Base-by-base conservation (phyloP, 257 asterid genomes). In the Linaria vulgaris region DNA sequence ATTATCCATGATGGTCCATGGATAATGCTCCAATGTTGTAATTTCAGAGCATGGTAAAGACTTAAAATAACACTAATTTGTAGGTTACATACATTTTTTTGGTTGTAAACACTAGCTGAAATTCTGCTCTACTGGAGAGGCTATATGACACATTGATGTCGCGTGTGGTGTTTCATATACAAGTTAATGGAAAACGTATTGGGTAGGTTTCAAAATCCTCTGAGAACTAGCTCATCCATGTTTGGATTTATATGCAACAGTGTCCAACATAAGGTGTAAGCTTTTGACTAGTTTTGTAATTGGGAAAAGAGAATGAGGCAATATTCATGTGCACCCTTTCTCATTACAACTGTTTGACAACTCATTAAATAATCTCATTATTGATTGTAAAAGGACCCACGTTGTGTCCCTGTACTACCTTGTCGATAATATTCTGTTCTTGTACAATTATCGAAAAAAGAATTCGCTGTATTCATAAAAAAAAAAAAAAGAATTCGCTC, bases 311-410 rank as follows among this genome's bases (percentile, higher is more conserved):
- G 48, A 19, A 57, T 25, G 56, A 38, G 52, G 63, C 46, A 44
- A 34, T 21, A 55, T 12, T 56, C 49, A 31, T 30, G 39, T 25
- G 70, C 63, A 25, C 51, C 22, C 37, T 16, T 4, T 6, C 23
- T 19, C 59, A 15, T 34, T 57, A 31, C 15, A 25, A 66, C 63
- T 54, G 54, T 11, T 15, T 11, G 41, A 61, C 30, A 13, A 46
- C 45, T 61, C 37, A 38, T 56, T 45, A 55, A 55, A 66, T 55
- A 55, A 25, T 66, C 46, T 27, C 1, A 16, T 8, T 12, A 39
- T 39, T 38, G 27, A 45, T 2, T 19, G 5, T 45, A 3, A 22
- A 3, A 25, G 62, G 10, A 12, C 39, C 54, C 66, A 52, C 67
- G 50, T 49, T 55, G 60, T 34, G 10, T 4, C 10, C 41, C 5